These are phyloP conservation scores for Sugiyamaella castrensis DNA, from an alignment of 1,139 yeast genomes.

Conservation along the genomic window DNA sequence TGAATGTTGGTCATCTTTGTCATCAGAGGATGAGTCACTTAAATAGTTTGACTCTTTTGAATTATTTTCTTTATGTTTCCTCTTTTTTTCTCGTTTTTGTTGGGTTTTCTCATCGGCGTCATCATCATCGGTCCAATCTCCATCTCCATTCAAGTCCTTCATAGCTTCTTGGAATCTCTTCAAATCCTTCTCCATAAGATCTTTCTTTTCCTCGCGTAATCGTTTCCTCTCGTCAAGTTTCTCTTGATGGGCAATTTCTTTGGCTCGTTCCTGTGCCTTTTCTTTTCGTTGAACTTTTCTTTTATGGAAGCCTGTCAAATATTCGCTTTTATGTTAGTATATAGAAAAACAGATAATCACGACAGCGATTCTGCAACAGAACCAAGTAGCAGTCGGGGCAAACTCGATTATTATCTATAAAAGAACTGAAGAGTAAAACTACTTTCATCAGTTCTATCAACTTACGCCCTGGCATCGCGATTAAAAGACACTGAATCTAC, in stretches of 20 bases:
- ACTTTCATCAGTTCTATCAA: constrained; percentile 3
- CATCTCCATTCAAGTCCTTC: constrained; percentile 44
- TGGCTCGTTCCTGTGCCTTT: constrained; percentile 69
- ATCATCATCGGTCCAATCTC: constrained; percentile 25
- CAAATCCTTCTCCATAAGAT: constrained; percentile 60
- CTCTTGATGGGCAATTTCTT: constrained; percentile 72
- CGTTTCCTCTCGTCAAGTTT: constrained; percentile 74
- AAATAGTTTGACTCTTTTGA: constrained; percentile 1
- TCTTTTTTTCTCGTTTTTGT: not conserved
- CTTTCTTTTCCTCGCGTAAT: constrained; percentile 65
- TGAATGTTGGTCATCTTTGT: constrained; percentile 21
- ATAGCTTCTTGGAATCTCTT: constrained; percentile 56
- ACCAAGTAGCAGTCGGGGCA: not conserved
- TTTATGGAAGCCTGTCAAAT: constrained; percentile 92
- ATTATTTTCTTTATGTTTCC: constrained; percentile 12
- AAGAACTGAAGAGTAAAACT: no score
- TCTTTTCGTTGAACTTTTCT: constrained; percentile 85
- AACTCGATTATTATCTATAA: not conserved
- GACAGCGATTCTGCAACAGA: no score
- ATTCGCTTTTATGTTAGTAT: constrained; percentile 46
- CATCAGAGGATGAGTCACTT: constrained; percentile 18
- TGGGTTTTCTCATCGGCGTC: constrained; percentile 22
- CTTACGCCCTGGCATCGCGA: constrained; percentile 56
- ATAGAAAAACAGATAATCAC: no score
- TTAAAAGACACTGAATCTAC: constrained; percentile 83